Base-by-base conservation (phyloP, 305 asterid species). In the Vinca major region DNA sequence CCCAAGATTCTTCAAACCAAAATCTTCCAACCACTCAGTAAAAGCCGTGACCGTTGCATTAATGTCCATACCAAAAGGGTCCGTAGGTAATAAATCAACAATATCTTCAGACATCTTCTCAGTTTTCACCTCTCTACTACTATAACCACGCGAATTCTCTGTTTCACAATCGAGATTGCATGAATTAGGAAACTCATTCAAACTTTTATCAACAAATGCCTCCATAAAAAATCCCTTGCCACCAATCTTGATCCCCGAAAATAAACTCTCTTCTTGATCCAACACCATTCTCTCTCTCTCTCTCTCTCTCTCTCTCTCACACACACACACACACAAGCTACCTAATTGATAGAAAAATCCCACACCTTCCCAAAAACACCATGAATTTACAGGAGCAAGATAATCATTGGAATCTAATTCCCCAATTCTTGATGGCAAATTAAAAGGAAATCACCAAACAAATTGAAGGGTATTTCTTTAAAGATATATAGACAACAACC, bases 21-120 rank as follows among this genome's bases (percentile, higher is more conserved):
- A 68, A 66, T 85, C 92, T 74, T 79, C 93, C 11, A 83, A 69
- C 86, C 78, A 83, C 66, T 81, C 82, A 20, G 79, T 71, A 63
- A 88, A 45, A 62, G 84, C 76, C 0, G 83, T 78, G 33, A 82
- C 60, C 12, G 82, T 78, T 67, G 85, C 75, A 56, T 73, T 62
- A 47, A 82, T 70, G 63, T 79, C 87, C 91, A 87, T 88, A 62
- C 70, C 89, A 50, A 90, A 86, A 26, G 90, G 91, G 81, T 90
- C 97, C 53, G 1, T 70, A 3, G 95, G 96, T 79, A 90, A 83
- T 72, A 83, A 64, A 78, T 82, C 86, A 75, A 65, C 88, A 62
- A 88, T 77, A 77, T 88, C 83, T 40, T 72, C 82, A 79, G 51
- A 57, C 12, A 72, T 73, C 73, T 75, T 80, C 57, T 75, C 84